Evolutionary conservation across 208 protist species (phyloP), one percentile per base, ranked within the genome.

Genomic region (Trypanosoma platydactyli): DNA sequence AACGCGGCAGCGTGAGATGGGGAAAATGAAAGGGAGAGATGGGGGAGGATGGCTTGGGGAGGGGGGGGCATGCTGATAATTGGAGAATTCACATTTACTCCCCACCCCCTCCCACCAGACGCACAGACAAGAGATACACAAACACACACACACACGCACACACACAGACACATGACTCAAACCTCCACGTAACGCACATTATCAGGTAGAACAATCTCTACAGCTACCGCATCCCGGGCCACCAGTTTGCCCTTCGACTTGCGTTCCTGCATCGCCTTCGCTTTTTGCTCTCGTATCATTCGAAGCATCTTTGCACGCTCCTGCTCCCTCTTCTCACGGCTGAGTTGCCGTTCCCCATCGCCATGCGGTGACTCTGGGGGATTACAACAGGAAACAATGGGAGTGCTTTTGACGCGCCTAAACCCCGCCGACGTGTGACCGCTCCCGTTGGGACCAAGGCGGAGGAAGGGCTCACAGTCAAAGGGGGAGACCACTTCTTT

Each of bases 241-340:
- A 71, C 59, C 64, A 73, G 59, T 76, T 83, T 68, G 52, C 61
- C 66, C 69, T 74, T 42, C 54, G 72, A 50, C 71, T 78, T 77
- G 68, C 63, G 52, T 49, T 75, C 64, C 46, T 57, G 54, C 52
- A 77, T 77, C 13, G 73, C 76, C n/a, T 83, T 77, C 12, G 73
- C 73, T 58, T 86, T 85, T 65, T 78, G 81, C 33, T 83, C 75
- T 6, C 68, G 79, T 52, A 93, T 93, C 46, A 87, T 81, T 63
- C 83, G 77, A 73, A 84, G 79, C 83, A 92, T 88, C n/a, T 76
- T 76, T 52, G 73, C 71, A 4, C 87, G 83, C 48, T 93, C 81
- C 53, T 66, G 71, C 53, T 93, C 83, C 6, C 87, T 76, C 60
- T 83, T 83, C 54, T 81, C 84, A n/a, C 80, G 74, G 5, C 73